Evolutionary conservation across 371 early-diverging fungal genomes (phyloP), one percentile per base, ranked within the genome.

Genomic region (Mucor irregularis): DNA sequence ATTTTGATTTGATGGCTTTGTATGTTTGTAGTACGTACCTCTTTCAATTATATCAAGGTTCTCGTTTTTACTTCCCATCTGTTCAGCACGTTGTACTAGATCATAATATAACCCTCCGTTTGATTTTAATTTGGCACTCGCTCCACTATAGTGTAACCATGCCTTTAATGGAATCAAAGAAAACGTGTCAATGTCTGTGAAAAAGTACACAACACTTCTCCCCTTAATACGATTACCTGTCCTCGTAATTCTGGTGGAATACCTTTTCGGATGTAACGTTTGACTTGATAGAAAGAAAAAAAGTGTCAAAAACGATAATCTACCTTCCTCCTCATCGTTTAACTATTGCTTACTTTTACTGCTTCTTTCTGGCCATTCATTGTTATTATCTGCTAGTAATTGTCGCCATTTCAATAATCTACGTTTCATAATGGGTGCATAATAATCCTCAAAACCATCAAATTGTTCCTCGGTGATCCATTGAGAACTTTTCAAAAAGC

Each of bases 101-200:
- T 76, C 62, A 37, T 74, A 68, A 63, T 85, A 94, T 4, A 88
- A 64, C 22, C 82, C 88, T 19, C 80, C 76, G 43, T 90, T 82
- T 3, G 81, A 75, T 16, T 64, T 65, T 68, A 75, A 68, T 49
- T 82, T 84, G n/a, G 74, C 73, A 44, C 86, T 85, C 5, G 89
- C 94, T 21, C 94, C 94, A 60, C 89, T 88, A 62, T 90, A 92
- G 62, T 86, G 80, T 50, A 91, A 82, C 94, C 94, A 94, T 45
- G 81, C 84, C 81, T 88, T 39, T 8, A 45, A 26, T 29, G 39
- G 25, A 39, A 11, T 34, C 26, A 53, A 31, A 31, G 25, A 28
- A 17, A 35, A 33, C 19, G 33, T 7, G 28, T 25, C 6, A n/a
- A n/a, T n/a, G n/a, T n/a, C n/a, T n/a, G n/a, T n/a, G n/a, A n/a